These are phyloP conservation scores for Cladosporium sp. DNA, from an alignment of 2,329 filamentous ascomycete genomes.

Conservation along the genomic window DNA sequence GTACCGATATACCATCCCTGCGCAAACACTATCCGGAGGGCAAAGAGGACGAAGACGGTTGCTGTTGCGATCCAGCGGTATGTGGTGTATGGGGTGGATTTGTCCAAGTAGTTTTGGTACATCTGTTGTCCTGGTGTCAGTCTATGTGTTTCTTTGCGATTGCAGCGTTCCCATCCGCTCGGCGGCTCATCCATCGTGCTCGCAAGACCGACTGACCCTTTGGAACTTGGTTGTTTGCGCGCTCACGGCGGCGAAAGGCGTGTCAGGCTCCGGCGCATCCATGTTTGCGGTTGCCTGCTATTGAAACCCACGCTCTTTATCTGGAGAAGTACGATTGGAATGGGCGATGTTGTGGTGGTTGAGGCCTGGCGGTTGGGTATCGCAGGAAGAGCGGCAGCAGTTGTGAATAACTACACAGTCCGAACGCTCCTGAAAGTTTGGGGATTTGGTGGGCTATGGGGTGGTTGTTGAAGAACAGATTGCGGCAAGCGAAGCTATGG, in stretches of 20 bases:
- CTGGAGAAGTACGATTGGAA: background rate
- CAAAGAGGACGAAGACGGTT: conserved; percentile 74
- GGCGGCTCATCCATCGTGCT: background rate
- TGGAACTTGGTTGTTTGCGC: conserved; percentile 76
- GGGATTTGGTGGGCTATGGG: background rate
- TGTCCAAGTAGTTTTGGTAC: conserved; percentile 93
- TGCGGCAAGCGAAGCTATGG: conserved; percentile 6
- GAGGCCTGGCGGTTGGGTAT: background rate
- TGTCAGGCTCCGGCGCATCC: conserved; percentile 87
- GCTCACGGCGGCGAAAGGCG: conserved; percentile 86
- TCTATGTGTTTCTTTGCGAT: background rate
- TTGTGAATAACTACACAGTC: background rate
- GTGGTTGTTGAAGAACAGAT: conserved; percentile 13
- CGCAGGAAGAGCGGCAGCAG: background rate
- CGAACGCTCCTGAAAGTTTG: conserved; percentile 11
- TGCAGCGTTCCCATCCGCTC: background rate
- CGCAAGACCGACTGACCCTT: conserved; percentile 46
- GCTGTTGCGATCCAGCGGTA: conserved; percentile 92
- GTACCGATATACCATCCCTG: conserved; percentile 99
- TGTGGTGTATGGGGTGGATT: conserved; percentile 82
- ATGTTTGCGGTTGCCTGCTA: conserved; percentile 50
- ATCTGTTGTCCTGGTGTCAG: conserved; percentile 55
- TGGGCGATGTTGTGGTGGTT: background rate
- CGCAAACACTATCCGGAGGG: conserved; percentile 81
- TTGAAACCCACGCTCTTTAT: background rate